Evolutionary conservation across 2,329 filamentous ascomycete species (phyloP).

Genomic region (Microdochium nivale): DNA sequence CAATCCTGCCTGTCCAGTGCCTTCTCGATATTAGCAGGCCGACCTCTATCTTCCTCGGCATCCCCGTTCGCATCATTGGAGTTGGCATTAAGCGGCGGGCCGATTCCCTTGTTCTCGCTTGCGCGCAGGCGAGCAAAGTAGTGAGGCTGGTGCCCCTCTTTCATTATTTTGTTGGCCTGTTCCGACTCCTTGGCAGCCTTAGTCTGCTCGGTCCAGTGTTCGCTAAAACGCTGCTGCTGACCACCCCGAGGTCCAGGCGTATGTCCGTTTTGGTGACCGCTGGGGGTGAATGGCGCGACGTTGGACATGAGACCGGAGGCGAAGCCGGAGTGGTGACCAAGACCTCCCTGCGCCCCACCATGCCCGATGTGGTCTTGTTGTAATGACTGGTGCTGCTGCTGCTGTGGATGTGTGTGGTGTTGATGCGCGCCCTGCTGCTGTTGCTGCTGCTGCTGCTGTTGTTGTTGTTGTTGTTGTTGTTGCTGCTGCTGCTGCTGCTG

Average conservation of each 20-base stretch:
- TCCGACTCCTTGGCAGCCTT: slow-evolving; percentile 70
- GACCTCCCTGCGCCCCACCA: slow-evolving; percentile 42
- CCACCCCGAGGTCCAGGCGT: slow-evolving; percentile 35
- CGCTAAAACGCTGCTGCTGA: slow-evolving; percentile 44
- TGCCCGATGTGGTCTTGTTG: slow-evolving; percentile 50
- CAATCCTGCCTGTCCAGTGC: slow-evolving; percentile 70
- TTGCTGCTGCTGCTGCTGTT: neutral
- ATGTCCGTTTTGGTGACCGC: slow-evolving; percentile 49
- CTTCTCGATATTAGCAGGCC: slow-evolving; percentile 58
- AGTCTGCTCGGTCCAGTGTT: slow-evolving; percentile 85
- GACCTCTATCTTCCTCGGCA: slow-evolving; percentile 46
- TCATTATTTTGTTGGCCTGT: slow-evolving; percentile 64
- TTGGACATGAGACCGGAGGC: slow-evolving; percentile 56
- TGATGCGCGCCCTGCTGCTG: slow-evolving; percentile 31
- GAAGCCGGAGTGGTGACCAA: slow-evolving; percentile 53
- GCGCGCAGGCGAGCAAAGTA: slow-evolving; percentile 67
- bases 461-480: slow-evolving; percentile 47
- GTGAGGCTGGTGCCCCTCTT: slow-evolving; percentile 54
- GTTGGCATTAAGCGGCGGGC: slow-evolving; percentile 39
- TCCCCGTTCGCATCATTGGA: slow-evolving; percentile 40
- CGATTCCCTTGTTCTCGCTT: slow-evolving; percentile 59
- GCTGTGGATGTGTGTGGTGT: slow-evolving; percentile 55
- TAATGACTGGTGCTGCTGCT: slow-evolving; percentile 44
- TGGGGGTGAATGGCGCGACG: slow-evolving; percentile 50
- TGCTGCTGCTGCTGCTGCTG: slow-evolving; percentile 43